Evolutionary conservation across 1,139 yeast genomes (phyloP).

Genomic region (Saccharomyces pastorianus): DNA sequence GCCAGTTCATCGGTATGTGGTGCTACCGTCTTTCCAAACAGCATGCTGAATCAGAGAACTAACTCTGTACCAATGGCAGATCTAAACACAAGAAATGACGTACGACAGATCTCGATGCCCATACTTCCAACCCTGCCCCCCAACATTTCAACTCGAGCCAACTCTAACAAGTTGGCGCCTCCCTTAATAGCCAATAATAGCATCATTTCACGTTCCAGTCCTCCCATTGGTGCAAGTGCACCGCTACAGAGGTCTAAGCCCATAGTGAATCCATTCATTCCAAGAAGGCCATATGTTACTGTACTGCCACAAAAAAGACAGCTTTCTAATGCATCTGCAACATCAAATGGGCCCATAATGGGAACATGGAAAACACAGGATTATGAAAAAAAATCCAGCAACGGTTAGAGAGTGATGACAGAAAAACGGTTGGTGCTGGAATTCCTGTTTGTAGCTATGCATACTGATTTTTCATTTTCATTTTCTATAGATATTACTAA

Average conservation of each 20-base stretch:
- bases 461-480: neutral
- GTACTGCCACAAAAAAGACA: conserved; percentile 23
- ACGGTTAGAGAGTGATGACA: too few species aligned
- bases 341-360: neutral
- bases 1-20: neutral
- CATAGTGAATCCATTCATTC: conserved; percentile 21
- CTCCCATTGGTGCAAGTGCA: neutral
- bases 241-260: conserved; percentile 9
- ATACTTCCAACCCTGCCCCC: neutral
- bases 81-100: neutral
- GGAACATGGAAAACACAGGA: neutral
- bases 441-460: neutral
- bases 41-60: neutral
- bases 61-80: neutral
- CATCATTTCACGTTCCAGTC: neutral
- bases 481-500: too few species aligned
- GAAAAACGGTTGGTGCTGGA: neutral
- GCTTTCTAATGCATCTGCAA: conserved; percentile 8
- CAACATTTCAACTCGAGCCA: neutral
- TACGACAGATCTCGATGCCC: neutral
- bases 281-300: conserved; percentile 15
- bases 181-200: neutral
- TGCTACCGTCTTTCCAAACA: neutral
- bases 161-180: neutral
- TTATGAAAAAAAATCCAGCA: neutral